Base-by-base conservation (phyloP, 2,329 filamentous ascomycete genomes). In the Helicocarpus griseus region DNA sequence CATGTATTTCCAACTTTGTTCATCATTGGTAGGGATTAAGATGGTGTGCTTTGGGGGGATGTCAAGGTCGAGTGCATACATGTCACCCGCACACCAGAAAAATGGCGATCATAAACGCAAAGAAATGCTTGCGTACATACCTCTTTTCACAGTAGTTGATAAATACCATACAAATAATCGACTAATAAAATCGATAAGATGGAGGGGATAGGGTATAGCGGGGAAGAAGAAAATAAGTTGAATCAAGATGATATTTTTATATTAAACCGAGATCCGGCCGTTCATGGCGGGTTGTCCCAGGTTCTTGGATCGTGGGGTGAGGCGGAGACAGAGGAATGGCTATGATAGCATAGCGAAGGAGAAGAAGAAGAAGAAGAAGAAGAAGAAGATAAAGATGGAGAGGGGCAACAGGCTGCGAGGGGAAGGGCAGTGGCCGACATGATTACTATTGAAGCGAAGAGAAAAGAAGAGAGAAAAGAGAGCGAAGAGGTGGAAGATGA, bases 1-100 rank as follows among this genome's bases (percentile, higher is more conserved):
- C 72, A 69, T 47, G 28, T 47, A 66, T 46, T 52, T 52, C 50
- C 51, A 50, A 50, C 52, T 41, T n/a, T 54, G 52, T 50, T 57
- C 55, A 57, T 73, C 70, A 72, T 72, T 14, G 8, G 21, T 41
- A 41, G 39, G 39, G 39, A 67, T 66, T 66, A 57, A 49, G 65
- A 56, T 36, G 36, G 26, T 21, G 28, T 35, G 22, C 55, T n/a
- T n/a, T n/a, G n/a, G n/a, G n/a, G n/a, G n/a, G n/a, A n/a, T n/a
- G n/a, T n/a, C n/a, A n/a, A 49, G 39, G 39, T 22, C 24, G 21
- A 14, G 36, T 17, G 29, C 14, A 35, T 29, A 7, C 19, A 48
- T 9, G 24, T 13, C 2, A n/a, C n/a, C n/a, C n/a, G n/a, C n/a
- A n/a, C n/a, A n/a, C n/a, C n/a, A n/a, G n/a, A n/a, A n/a, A n/a